These are phyloP conservation scores for Cercophora sp. DNA, from an alignment of 495 filamentous ascomycete species.

Conservation along the genomic window DNA sequence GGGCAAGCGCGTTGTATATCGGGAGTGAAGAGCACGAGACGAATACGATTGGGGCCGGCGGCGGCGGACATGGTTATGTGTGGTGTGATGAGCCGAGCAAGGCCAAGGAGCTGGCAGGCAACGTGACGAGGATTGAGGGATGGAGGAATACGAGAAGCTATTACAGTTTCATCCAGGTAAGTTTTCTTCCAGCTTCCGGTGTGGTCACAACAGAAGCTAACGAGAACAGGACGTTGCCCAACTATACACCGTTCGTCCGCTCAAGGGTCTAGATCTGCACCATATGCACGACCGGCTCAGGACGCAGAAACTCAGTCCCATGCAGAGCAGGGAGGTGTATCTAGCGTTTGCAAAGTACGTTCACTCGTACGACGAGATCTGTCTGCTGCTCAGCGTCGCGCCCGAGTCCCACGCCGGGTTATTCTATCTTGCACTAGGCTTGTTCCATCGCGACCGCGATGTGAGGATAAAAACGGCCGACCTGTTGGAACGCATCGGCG, in stretches of 20 bases:
- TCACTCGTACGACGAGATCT: conserved; percentile 80
- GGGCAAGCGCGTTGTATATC: conserved; percentile 83
- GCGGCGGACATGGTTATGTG: conserved; percentile 77
- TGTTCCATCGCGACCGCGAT: conserved; percentile 84
- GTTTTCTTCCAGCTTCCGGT: not conserved
- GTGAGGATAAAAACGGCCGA: conserved; percentile 75
- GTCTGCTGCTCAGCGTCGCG: conserved; percentile 78
- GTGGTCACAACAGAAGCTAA: conserved; percentile 9
- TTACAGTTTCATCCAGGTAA: conserved; percentile 85
- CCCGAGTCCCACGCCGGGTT: conserved; percentile 85
- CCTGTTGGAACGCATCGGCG: conserved; percentile 74
- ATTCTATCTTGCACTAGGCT: conserved; percentile 84
- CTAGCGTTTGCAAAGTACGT: conserved; percentile 71
- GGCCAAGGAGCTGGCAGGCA: conserved; percentile 79
- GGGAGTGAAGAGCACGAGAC: conserved; percentile 69
- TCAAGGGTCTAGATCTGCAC: conserved; percentile 79
- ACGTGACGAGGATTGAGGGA: conserved; percentile 87
- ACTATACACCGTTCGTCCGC: conserved; percentile 63
- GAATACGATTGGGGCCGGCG: conserved; percentile 48
- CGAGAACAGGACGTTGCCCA: conserved; percentile 55
- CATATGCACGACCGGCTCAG: conserved; percentile 91
- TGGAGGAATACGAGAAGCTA: conserved; percentile 95
- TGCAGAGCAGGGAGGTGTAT: conserved; percentile 75
- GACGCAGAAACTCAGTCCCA: conserved; percentile 64
- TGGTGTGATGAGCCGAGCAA: conserved; percentile 82